Conservation (phyloP, 495 filamentous ascomycete genomes). For the Rostrohypoxylon terebratum region DNA sequence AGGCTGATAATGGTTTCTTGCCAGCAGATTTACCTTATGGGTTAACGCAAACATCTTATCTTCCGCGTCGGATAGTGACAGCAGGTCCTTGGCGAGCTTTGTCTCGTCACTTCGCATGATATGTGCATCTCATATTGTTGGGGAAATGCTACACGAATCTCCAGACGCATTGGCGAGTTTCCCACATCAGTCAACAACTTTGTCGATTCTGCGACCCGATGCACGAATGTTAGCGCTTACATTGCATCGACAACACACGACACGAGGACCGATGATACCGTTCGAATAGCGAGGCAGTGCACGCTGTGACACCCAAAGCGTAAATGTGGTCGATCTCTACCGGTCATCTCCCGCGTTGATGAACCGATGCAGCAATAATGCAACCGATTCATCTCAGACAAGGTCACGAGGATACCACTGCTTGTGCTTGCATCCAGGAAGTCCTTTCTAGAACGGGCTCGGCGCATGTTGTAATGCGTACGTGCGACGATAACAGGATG, state of each 20-base stretch:
- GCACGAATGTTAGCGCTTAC: conserved; percentile 44
- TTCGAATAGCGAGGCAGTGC: conserved; percentile 28
- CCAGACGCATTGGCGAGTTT: conserved; percentile 13
- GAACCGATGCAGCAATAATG: conserved; percentile 32
- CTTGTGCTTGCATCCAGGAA: conserved; percentile 22
- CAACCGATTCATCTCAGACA: conserved; percentile 20
- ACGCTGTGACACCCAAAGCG: conserved; percentile 24
- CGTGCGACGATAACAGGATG: conserved; percentile 19
- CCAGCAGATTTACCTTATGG: neutral
- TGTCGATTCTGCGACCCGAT: conserved; percentile 28
- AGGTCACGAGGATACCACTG: conserved; percentile 35
- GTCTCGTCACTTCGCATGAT: conserved; percentile 2
- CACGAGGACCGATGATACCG: conserved; percentile 39
- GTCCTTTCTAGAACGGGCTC: conserved; percentile 17
- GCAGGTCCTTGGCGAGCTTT: conserved; percentile 6
- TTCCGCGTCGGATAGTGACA: neutral
- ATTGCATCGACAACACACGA: conserved; percentile 42
- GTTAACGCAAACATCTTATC: conserved; percentile 1
- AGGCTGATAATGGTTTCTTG: conserved; percentile 28
- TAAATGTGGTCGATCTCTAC: conserved; percentile 35
- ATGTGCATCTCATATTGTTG: conserved; percentile 14
- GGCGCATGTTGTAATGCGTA: conserved; percentile 5
- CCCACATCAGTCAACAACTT: conserved; percentile 24
- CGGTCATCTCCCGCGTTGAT: conserved; percentile 37
- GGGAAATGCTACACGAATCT: conserved; percentile 14